Base-by-base conservation (phyloP, 257 asterid genomes). In the Buddleja alternifolia region DNA sequence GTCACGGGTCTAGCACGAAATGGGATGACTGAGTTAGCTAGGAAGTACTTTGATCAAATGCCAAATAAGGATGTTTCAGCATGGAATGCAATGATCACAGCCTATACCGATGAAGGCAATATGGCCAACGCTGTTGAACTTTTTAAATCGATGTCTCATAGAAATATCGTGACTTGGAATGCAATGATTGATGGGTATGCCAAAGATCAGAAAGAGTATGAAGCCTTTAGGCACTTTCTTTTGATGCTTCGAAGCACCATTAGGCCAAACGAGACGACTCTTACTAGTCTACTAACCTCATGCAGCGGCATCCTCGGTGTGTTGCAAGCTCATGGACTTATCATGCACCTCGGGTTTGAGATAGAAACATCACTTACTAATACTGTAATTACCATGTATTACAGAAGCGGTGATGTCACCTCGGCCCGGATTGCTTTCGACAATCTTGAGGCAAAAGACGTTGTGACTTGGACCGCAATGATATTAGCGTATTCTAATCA, bases 71-170 rank as follows among this genome's bases (percentile, higher is more conserved):
- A 86, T 72, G 60, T 81, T 41, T 57, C 88, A 2, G 85, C 93
- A 0, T 86, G 93, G 90, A 86, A 86, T 67, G 90, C 93, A 12
- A 85, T 85, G 90, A 82, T 85, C 71, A 79, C 90, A 53, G 76
- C 78, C 23, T 79, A 79, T 34, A 4, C 59, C 6, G 61, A 63
- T 10, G 78, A 58, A 56, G 76, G 73, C 37, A 52, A 51, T 10
- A 67, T 71, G 75, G 23, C 14, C 42, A 75, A 79, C 24, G 84
- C 84, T 14, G 34, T 47, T 21, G 76, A 75, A 12, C 78, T 79
- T 56, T 75, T 79, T 34, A 57, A 57, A 10, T 55, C 37, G 40
- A 55, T 21, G 61, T 1, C 61, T 11, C 0, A 17, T 14, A 55
- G 12, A 55, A 24, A 55, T 25, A 55, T 21, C 14, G 61, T 24